Evolutionary conservation across 495 filamentous ascomycete species (phyloP), one percentile per base, ranked within the genome.

Genomic region (Penicillium maclennaniae): DNA sequence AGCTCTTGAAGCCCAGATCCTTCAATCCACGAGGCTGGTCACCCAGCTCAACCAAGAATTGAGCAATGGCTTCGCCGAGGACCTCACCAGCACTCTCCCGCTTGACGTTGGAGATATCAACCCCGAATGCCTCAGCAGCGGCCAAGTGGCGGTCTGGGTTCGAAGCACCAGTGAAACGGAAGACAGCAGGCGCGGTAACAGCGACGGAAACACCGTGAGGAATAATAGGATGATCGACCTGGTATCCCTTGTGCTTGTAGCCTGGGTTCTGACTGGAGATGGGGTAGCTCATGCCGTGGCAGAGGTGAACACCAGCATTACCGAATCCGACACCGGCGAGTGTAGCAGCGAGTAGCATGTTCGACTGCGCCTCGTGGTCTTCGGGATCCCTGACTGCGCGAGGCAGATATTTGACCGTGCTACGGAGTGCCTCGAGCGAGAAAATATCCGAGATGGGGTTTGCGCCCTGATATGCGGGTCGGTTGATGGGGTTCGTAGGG

Each of bases 371-470:
- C 65, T 97, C 93, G 48, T 78, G 73, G 69, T 97, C 95, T 7
- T 95, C 91, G 0, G 91, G 91, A 56, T 98, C 90, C 34, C 79
- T 81, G 9, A 91, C 87, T 2, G 90, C 85, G 43, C 92, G 82
- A 1, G 91, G 93, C 0, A 98, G 85, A 67, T 96, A 97, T 65
- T 96, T 90, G 38, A 95, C 81, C 0, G 89, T 92, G 66, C 78
- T 77, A 31, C 83, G 76, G 2, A 98, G 80, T 3, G 92, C 89
- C 49, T 86, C 83, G 14, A 97, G 78, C 21, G 87, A 91, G 75
- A 98, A 98, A 51, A 98, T 89, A 63, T 98, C 93, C 19, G 87
- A 92, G 44, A 98, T 97, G 3, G 93, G 93, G 67, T 98, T 98
- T 7, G 93, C 91, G 39, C 93, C 93, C 63, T 98, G 93, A 63